phyloP scores from a whole-genome alignment of 192 early-diverging fungal species.

The Kappamyces sp. region DNA sequence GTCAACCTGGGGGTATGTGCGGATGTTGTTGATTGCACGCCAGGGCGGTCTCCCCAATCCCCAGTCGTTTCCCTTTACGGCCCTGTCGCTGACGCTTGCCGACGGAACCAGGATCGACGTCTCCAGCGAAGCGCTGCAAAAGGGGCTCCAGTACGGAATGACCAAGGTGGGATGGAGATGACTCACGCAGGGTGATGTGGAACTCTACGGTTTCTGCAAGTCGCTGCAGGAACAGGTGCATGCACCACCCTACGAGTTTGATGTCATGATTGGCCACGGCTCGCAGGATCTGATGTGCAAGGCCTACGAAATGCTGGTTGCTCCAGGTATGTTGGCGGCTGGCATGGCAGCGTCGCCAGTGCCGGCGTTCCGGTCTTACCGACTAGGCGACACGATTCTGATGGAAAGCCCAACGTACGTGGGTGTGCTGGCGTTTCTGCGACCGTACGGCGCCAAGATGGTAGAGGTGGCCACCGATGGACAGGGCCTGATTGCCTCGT shows the following conservation, averaged over 20 bases:
- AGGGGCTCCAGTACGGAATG: conserved; percentile 41
- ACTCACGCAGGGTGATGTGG: conserved; percentile 43
- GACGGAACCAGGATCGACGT: conserved; percentile 35
- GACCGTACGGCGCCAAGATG: conserved; percentile 38
- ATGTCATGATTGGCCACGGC: conserved; percentile 50
- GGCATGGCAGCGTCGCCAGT: no score
- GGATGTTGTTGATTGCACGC: conserved; percentile 21
- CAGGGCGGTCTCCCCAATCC: conserved; percentile 48
- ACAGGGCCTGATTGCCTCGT: no score
- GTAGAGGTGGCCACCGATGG: conserved; percentile 7
- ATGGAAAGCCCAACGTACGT: conserved; percentile 49
- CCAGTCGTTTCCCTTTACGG: conserved; percentile 42
- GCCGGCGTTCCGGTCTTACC: no score
- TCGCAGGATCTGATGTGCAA: conserved; percentile 50
- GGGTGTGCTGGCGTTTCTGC: conserved; percentile 41
- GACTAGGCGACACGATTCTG: conserved; percentile 26
- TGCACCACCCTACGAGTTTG: conserved; percentile 35
- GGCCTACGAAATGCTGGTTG: conserved; percentile 45
- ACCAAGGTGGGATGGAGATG: no score
- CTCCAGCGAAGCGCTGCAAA: conserved; percentile 23
- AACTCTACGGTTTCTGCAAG: conserved; percentile 40
- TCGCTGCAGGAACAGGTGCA: conserved; percentile 41
- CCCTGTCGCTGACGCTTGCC: conserved; percentile 34
- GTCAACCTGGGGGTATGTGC: not conserved
- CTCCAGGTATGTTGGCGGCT: conserved; percentile 7